Evolutionary conservation across 2,329 filamentous ascomycete genomes (phyloP).

Genomic region (Hyphodiscus sp.): DNA sequence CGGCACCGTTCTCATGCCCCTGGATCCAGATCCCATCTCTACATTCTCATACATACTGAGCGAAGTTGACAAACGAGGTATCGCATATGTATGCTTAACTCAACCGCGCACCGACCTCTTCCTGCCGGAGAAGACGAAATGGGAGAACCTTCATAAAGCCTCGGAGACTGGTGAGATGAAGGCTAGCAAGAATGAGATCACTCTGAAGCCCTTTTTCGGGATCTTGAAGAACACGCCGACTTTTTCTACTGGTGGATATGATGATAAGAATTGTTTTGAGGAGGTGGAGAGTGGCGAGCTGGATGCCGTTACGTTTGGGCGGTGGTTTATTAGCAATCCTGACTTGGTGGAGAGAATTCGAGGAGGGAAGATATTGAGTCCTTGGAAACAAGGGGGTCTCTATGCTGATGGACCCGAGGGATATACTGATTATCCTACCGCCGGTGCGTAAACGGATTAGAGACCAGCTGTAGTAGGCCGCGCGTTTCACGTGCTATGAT

Average conservation of each 20-base stretch:
- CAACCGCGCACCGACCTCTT: conserved; percentile 13
- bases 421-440: conserved; percentile 13
- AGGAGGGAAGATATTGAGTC: conserved; percentile 3
- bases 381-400: conserved; percentile 1
- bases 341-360: conserved; percentile 13
- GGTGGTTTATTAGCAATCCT: conserved; percentile 17
- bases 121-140: conserved; percentile 4
- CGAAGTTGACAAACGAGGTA: conserved; percentile 13
- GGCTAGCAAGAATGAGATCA: conserved; percentile 3
- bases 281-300: conserved; percentile 13
- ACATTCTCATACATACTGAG: conserved; percentile 7
- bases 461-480: too few species aligned
- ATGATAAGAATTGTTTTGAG: conserved; percentile 10
- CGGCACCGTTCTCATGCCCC: conserved; percentile 10
- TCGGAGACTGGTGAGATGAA: conserved; percentile 2
- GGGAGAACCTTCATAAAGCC: conserved; percentile 9
- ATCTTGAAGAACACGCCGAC: conserved; percentile 11
- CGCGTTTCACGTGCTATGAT: too few species aligned
- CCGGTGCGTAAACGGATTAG: background rate
- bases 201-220: conserved; percentile 7
- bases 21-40: conserved; percentile 10
- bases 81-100: conserved; percentile 14
- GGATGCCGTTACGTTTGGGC: conserved; percentile 14
- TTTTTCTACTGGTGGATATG: conserved; percentile 10
- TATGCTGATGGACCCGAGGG: conserved; percentile 10